Evolutionary conservation across 2,329 filamentous ascomycete genomes (phyloP), one percentile per base, ranked within the genome.

Genomic region (Aspergillus spinulosporus): DNA sequence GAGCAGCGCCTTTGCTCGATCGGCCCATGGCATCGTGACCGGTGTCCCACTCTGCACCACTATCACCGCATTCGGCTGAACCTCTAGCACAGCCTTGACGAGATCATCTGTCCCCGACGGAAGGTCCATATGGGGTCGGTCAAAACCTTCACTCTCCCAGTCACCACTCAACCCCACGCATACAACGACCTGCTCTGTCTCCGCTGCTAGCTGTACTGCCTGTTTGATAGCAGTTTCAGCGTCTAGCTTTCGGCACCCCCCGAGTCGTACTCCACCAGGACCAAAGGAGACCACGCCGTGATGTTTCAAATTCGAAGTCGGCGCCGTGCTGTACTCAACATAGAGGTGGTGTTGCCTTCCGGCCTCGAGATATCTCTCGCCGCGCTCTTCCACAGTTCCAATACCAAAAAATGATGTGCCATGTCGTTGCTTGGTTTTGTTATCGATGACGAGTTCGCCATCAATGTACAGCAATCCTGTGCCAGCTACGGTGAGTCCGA

Each of bases 41-140:
- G 89, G 89, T 0, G 88, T 90, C 36, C 89, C 90, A 0, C 88
- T 90, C 65, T 92, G 89, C 68, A 90, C 85, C 1, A 92, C 86
- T 1, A 94, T 84, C 1, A 85, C 84, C 1, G 88, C 87, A 54
- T 86, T 86, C 3, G 85, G 78, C 69, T 92, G 92, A 0, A 80
- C 87, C 0, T 79, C 79, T 3, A 85, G 78, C 0, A 93, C 84
- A 1, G 84, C 82, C 9, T 79, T 70, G 64, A 93, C 88, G 50
- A 86, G 74, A 46, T 80, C 78, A 64, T 86, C 81, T 57, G 78
- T 80, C 62, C 73, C 77, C 4, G 74, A 80, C 40, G 83, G 83
- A 1, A 85, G 73, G 57, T 83, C 79, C 82, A 85, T 83, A 66
- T 77, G 75, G 8, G 76, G 73, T 54, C 84, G 80, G 63, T 86